phyloP scores from a whole-genome alignment of 805 yeast species.

The Jamesozyma spencerorum region DNA sequence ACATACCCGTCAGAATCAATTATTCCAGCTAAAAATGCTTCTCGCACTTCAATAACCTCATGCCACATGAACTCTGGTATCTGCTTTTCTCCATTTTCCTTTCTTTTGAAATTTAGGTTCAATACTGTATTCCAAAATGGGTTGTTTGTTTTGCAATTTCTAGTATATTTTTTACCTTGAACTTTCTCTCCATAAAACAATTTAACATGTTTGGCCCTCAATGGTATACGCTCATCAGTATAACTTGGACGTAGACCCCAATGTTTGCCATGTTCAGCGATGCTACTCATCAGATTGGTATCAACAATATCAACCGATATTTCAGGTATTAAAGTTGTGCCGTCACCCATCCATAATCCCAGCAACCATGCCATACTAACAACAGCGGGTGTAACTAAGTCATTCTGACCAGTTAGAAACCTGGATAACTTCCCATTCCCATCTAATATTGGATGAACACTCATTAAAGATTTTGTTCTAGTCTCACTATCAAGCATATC shows the following conservation, averaged over 20 bases:
- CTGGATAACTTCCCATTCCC: constrained; percentile 30
- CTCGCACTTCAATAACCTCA: constrained; percentile 36
- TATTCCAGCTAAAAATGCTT: constrained; percentile 37
- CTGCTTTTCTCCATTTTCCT: constrained; percentile 20
- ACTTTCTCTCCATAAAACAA: constrained; percentile 15
- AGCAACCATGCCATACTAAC: constrained; percentile 31
- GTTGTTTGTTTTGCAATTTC: constrained; percentile 19
- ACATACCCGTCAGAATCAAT: constrained; percentile 35
- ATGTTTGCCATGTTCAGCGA: constrained; percentile 17
- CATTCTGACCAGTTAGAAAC: constrained; percentile 22
- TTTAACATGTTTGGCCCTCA: constrained; percentile 21
- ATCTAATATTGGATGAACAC: constrained; percentile 30
- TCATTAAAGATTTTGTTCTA: constrained; percentile 28
- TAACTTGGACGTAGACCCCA: constrained; percentile 23
- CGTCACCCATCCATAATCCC: constrained; percentile 37
- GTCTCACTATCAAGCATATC: constrained; percentile 23
- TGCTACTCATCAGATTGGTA: constrained; percentile 17
- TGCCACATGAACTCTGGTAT: constrained; percentile 31
- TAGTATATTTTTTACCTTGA: constrained; percentile 8
- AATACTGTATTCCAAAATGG: constrained; percentile 28
- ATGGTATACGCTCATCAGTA: constrained; percentile 14
- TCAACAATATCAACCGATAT: constrained; percentile 29
- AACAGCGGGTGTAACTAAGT: constrained; percentile 19
- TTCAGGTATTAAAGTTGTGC: constrained; percentile 22
- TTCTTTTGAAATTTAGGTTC: constrained; percentile 18